Evolutionary conservation across 2,329 filamentous ascomycete genomes (phyloP), one percentile per base, ranked within the genome.

Genomic region (Epichloe bromicola): DNA sequence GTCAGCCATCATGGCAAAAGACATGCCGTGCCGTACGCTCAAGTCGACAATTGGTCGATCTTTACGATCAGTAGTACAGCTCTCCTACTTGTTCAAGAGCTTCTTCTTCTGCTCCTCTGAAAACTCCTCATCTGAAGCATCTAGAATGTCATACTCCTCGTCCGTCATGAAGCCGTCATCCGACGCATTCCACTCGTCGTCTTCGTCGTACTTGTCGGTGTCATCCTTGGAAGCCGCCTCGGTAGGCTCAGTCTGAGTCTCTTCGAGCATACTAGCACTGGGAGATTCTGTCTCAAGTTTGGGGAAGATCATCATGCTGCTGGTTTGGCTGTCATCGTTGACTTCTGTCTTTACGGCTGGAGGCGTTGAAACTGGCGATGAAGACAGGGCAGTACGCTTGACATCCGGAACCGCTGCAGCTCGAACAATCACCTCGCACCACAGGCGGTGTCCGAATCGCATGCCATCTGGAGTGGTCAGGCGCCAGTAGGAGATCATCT

Each of bases 71-170:
- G 33, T 19, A 23, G 20, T 14, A 33, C 14, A 34, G 36, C 12
- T n/a, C 44, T 44, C 55, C 61, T 63, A 73, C 61, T 72, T 70
- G 55, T 61, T 63, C 48, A 57, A 51, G 51, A 62, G 55, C 60
- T 65, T 69, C 60, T 68, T 69, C 59, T 72, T 67, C 62, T 76
- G 72, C 60, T 79, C 79, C 55, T 76, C 75, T 48, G 80, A 66
- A 58, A 78, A 85, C 65, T 97, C 91, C 66, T 95, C 87, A 58
- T 97, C 91, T 53, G 88, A 95, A 42, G 89, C 91, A 70, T 96
- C 89, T 44, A 97, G 80, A 57, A 97, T 90, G 62, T 98, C 93
- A 66, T 97, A 98, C 70, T 98, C 93, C 67, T 97, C 93, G 57
- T 98, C 93, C 0, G 93, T 97, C 74, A 95, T 71, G 74, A 95